Evolutionary conservation across 73 alveolate genomes (phyloP).

Genomic region (Blepharisma japonicum): DNA sequence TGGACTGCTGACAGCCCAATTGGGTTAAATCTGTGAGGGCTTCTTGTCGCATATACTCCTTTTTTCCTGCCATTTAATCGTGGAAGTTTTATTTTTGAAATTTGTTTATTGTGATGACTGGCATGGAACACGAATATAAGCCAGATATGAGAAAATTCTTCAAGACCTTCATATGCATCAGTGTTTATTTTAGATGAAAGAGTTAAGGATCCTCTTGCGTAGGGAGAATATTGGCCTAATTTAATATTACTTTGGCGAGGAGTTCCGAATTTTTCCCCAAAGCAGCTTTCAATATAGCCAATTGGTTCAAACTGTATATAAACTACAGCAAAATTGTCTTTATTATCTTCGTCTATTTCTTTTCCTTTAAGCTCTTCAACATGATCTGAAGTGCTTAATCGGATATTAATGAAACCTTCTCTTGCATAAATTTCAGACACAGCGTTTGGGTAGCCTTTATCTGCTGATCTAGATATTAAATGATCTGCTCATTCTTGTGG

Average conservation of each 20-base stretch:
- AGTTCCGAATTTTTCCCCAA: constrained; percentile 90
- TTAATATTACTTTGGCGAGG: constrained; percentile 83
- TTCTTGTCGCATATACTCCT: constrained; percentile 93
- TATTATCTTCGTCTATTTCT: background rate
- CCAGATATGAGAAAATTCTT: constrained; percentile 82
- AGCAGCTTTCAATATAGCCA: constrained; percentile 78
- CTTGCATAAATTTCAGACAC: background rate
- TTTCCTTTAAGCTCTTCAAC: background rate
- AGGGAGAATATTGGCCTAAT: constrained; percentile 38
- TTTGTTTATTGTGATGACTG: constrained; percentile 54
- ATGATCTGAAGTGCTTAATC: background rate
- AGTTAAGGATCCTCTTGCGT: background rate
- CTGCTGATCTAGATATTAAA: background rate
- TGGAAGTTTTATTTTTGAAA: constrained; percentile 83
- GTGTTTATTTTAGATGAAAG: constrained; percentile 31
- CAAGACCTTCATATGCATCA: constrained; percentile 73
- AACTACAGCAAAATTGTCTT: background rate
- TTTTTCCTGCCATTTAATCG: constrained; percentile 66
- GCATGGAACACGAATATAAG: constrained; percentile 79
- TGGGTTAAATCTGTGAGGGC: constrained; percentile 92
- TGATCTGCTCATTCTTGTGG: background rate
- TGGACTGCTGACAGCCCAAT: constrained; percentile 83
- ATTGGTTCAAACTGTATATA: constrained; percentile 45
- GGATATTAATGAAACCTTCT: background rate
- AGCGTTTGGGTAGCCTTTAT: background rate